Conservation (phyloP, 371 early-diverging fungal genomes). For the Dipsacomyces acuminosporus region DNA sequence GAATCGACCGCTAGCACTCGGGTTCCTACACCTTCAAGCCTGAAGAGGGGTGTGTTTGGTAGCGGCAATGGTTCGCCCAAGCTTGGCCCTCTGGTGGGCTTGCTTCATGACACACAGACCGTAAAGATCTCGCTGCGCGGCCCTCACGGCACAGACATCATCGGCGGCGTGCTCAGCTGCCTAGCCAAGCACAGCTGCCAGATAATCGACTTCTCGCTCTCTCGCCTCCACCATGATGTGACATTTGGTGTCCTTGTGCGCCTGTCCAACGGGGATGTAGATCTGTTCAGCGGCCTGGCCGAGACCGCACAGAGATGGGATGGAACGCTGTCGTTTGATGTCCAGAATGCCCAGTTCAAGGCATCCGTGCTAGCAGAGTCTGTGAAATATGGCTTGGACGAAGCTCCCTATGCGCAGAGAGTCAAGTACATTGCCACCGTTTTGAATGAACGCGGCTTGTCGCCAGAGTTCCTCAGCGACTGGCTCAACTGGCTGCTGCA, state of each 20-base stretch:
- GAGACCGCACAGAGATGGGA: constrained; percentile 77
- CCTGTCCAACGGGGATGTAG: constrained; percentile 61
- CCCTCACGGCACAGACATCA: constrained; percentile 85
- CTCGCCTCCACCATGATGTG: constrained; percentile 81
- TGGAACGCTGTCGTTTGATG: constrained; percentile 70
- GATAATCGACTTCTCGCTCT: constrained; percentile 75
- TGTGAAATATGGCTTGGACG: constrained; percentile 52
- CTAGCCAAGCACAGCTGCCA: constrained; percentile 64
- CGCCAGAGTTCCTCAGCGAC: constrained; percentile 63
- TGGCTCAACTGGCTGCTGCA: constrained; percentile 68
- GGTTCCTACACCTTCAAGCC: background rate
- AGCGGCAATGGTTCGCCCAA: background rate
- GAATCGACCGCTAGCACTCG: constrained; percentile 6
- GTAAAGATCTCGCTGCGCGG: constrained; percentile 60
- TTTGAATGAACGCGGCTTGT: constrained; percentile 70
- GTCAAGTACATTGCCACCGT: constrained; percentile 78
- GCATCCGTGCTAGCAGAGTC: constrained; percentile 53
- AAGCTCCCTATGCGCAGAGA: constrained; percentile 78
- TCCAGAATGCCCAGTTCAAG: constrained; percentile 59
- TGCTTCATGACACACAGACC: constrained; percentile 42
- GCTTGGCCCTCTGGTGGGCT: constrained; percentile 29
- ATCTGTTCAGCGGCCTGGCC: constrained; percentile 69
- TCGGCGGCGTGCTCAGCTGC: constrained; percentile 70
- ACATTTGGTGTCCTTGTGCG: constrained; percentile 79
- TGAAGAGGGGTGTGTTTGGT: background rate